Base-by-base conservation (phyloP, 768 basidiomycete species). In the Termitomyces sp. region DNA sequence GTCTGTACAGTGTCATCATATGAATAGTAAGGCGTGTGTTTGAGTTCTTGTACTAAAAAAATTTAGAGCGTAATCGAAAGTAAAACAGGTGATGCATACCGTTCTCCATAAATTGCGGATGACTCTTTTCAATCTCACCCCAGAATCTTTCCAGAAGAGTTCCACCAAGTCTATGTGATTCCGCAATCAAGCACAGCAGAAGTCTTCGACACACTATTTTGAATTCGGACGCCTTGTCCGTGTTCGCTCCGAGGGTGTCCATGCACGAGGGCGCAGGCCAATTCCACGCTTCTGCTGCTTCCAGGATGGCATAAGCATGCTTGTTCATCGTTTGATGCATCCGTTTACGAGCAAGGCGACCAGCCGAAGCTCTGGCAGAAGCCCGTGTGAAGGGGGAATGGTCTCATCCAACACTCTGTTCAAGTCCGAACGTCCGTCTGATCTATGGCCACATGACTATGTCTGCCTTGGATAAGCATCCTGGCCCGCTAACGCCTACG, bases 51-150 rank as follows among this genome's bases (percentile, higher is more conserved):
- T 29, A 66, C 67, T 65, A 40, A 37, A 38, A 36, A 45, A 34
- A 55, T 32, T 12, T n/a, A 20, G 10, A 40, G 54, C 31, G 54
- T 43, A n/a, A 32, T 20, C 15, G 1, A 57, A 7, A 45, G 9
- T 31, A 5, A 20, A 25, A n/a, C 3, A 38, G 14, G 5, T 34
- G 32, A 45, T 20, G 59, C 68, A 17, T 48, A 70, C 66, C 57
- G 32, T 69, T 69, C 32, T 63, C 66, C n/a, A 31, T n/a, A 43
- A 69, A 56, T 49, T 63, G 63, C 15, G 68, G 65, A 59, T 69
- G 68, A 50, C 65, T 68, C 50, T 31, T 60, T 32, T 36, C 64
- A 50, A 70, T 45, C 56, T 56, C 29, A 34, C 37, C n/a, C 65
- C 65, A 66, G 53, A 68, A 66, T 17, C 34, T 56, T 15, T 68